Conservation (phyloP, 768 basidiomycete genomes). For the Auricularia heimuer region DNA sequence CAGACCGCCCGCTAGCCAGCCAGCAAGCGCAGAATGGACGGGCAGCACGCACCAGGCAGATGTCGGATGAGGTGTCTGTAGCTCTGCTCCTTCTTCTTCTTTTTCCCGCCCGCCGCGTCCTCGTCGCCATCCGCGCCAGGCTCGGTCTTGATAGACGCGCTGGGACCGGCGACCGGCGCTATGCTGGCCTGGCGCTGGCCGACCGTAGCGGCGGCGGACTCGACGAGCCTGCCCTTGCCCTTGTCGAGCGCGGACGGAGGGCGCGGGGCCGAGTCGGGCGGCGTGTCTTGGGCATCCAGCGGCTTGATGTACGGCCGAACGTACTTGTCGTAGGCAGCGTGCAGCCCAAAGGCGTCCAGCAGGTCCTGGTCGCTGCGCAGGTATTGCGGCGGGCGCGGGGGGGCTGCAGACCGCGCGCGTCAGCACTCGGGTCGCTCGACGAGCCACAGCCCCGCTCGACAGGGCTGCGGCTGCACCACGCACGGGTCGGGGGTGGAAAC, state of each 20-base stretch:
- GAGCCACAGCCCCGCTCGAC: no score
- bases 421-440: neutral
- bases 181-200: neutral
- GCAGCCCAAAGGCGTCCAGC: constrained; percentile 58
- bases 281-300: constrained; percentile 17
- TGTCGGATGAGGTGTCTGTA: constrained; percentile 72
- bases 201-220: neutral
- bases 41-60: constrained; percentile 47
- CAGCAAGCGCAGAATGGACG: neutral
- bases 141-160: constrained; percentile 25
- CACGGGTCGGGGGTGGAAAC: no score
- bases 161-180: neutral
- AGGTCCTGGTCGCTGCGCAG: constrained; percentile 72
- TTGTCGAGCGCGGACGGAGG: constrained; percentile 15
- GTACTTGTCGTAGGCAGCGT: constrained; percentile 71
- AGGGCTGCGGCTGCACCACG: no score
- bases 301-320: constrained; percentile 46
- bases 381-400: neutral
- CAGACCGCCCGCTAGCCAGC: neutral
- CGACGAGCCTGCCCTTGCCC: constrained; percentile 17
- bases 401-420: neutral
- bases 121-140: constrained; percentile 37
- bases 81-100: constrained; percentile 65
- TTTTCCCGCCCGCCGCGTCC: constrained; percentile 43
- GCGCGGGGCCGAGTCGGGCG: constrained; percentile 7